Conservation (phyloP, 768 basidiomycete genomes). For the Botryobasidium botryosum region DNA sequence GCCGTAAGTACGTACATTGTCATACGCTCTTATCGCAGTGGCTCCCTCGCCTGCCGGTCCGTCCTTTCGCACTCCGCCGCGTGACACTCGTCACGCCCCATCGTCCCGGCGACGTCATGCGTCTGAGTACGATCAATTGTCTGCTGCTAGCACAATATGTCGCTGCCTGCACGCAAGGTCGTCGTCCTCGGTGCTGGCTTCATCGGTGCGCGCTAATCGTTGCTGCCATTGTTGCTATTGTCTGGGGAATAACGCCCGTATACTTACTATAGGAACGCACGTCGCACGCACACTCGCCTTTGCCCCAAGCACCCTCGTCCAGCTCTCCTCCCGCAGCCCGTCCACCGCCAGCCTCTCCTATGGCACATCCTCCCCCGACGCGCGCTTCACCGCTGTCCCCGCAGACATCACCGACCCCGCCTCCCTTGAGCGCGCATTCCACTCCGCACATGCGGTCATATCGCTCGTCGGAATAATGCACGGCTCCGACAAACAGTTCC, state of each 20-base stretch:
- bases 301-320: constrained; percentile 27
- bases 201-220: constrained; percentile 43
- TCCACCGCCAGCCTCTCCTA: constrained; percentile 11
- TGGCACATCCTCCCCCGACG: constrained; percentile 17
- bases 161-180: too few species aligned
- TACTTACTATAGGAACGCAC: constrained; percentile 30
- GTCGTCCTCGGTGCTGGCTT: constrained; percentile 34
- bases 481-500: constrained; percentile 38
- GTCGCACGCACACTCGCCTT: constrained; percentile 37
- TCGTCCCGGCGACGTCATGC: too few species aligned
- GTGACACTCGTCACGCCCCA: too few species aligned
- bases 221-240: too few species aligned
- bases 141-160: too few species aligned
- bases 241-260: constrained; percentile 3
- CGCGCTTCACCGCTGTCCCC: constrained; percentile 26
- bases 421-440: constrained; percentile 32
- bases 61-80: too few species aligned
- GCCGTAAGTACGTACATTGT: too few species aligned
- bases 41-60: too few species aligned
- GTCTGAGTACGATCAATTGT: too few species aligned
- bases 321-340: constrained; percentile 46
- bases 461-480: constrained; percentile 56
- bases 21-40: too few species aligned
- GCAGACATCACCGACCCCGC: constrained; percentile 39
- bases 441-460: constrained; percentile 38